A percentile compares a stretch with the other conserved stretches of the same genome.
phyloP scores from a whole-genome alignment of 345 rosid species.

The Syzygium aqueum region DNA sequence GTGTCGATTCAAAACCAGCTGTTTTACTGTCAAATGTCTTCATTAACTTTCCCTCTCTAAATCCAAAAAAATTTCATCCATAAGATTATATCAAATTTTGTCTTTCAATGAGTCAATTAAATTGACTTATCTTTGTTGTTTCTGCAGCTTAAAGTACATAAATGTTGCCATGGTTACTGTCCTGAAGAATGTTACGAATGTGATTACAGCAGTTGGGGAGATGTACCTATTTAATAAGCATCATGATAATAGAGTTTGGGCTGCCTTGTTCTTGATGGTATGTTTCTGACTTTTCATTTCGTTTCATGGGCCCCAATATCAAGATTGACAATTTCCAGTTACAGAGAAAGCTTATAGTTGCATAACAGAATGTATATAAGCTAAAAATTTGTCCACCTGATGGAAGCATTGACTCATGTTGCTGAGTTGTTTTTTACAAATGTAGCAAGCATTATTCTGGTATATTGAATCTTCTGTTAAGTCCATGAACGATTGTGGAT shows the following conservation, averaged over 20 bases:
- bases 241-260: constrained; percentile 92
- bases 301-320: neutral
- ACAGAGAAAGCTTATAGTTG: neutral
- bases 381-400: neutral
- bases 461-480: neutral
- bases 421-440: neutral
- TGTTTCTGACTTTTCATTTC: neutral
- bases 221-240: constrained; percentile 90
- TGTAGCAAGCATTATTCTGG: neutral
- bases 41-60: neutral
- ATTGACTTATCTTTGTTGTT: neutral
- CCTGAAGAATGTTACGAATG: constrained; percentile 96
- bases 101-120: neutral
- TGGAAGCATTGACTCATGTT: neutral
- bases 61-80: neutral
- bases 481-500: neutral
- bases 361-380: neutral
- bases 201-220: constrained; percentile 93
- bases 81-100: neutral
- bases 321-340: neutral
- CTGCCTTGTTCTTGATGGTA: constrained; percentile 97
- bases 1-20: neutral
- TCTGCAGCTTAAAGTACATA: constrained; percentile 85
- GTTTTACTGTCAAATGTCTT: neutral
- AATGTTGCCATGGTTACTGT: constrained; percentile 99